Percentiles rank a stretch among this genome's conserved stretches.
Evolutionary conservation across 192 early-diverging fungal genomes (phyloP).

Genomic region (Backusella psychrophila): DNA sequence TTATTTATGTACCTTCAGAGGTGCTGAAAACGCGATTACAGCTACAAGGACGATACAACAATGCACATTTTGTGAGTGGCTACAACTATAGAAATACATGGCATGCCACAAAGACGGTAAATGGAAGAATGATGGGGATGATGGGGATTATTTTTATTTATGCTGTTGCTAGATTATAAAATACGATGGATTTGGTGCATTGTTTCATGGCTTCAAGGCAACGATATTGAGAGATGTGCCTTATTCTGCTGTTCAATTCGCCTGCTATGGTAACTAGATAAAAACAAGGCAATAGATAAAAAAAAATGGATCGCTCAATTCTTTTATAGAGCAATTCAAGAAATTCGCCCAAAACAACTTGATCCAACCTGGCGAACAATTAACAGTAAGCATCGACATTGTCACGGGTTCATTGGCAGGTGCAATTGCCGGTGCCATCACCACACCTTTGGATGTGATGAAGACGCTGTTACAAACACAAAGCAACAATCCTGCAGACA

Average conservation of each 20-base stretch:
- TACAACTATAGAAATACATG: constrained; percentile 72
- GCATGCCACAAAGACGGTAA: constrained; percentile 55
- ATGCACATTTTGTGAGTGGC: constrained; percentile 61
- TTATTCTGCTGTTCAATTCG: constrained; percentile 58
- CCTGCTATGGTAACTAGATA: constrained; percentile 49
- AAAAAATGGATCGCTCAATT: background rate
- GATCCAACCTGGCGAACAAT: constrained; percentile 36
- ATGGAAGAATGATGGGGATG: background rate
- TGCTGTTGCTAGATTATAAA: constrained; percentile 42
- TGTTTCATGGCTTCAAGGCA: constrained; percentile 58
- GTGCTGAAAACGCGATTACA: constrained; percentile 77
- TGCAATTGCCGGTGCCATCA: constrained; percentile 54
- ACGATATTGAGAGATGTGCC: constrained; percentile 56
- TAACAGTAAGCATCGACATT: constrained; percentile 46
- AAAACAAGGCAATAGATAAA: background rate
- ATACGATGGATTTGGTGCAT: constrained; percentile 61
- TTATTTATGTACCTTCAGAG: constrained; percentile 59
- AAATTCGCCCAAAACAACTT: constrained; percentile 40
- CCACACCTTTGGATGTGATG: constrained; percentile 58
- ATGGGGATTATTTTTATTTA: background rate
- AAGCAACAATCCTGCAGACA: background rate
- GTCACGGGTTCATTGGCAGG: constrained; percentile 51
- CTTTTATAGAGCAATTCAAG: constrained; percentile 53
- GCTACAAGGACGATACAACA: constrained; percentile 73
- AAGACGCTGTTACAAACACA: constrained; percentile 61